phyloP scores from a whole-genome alignment of 306 rosid species.

The Lathyrus oleraceus region DNA sequence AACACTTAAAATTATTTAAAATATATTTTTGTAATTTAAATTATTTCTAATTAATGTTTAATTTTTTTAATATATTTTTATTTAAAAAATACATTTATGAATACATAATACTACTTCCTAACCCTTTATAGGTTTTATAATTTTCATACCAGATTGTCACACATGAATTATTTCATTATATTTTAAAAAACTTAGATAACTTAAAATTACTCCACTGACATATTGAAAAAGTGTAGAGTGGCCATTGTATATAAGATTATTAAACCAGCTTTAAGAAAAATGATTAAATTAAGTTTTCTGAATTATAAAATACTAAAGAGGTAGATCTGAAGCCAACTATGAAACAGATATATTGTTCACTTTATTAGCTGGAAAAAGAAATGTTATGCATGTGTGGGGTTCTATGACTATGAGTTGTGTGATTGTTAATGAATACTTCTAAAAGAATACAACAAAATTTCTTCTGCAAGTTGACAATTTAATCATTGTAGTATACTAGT shows the following conservation, averaged over 20 bases:
- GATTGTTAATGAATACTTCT: conserved; percentile 26
- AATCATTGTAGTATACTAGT: neutral
- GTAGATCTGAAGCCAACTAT: conserved; percentile 49
- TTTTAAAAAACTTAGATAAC: neutral
- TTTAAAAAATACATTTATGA: too few relatives aligned
- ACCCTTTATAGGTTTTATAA: neutral
- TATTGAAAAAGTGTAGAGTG: neutral
- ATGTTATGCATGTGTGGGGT: conserved; percentile 42
- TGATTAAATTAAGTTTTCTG: neutral
- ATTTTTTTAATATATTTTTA: too few relatives aligned
- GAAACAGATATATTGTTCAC: conserved; percentile 41
- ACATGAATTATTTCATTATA: neutral
- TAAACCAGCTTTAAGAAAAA: neutral
- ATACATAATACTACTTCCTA: neutral
- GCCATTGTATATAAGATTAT: neutral
- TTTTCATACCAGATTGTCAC: neutral
- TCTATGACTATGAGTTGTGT: conserved; percentile 39
- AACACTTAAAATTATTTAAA: too few relatives aligned
- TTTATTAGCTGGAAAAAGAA: conserved; percentile 47
- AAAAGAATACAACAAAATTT: conserved; percentile 36
- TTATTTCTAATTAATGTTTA: too few relatives aligned
- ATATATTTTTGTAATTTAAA: too few relatives aligned
- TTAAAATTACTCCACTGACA: neutral
- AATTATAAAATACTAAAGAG: neutral
- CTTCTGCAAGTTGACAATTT: conserved; percentile 24